These are phyloP conservation scores for Ophiostoma quercus DNA, from an alignment of 2,329 filamentous ascomycete species.

Conservation along the genomic window DNA sequence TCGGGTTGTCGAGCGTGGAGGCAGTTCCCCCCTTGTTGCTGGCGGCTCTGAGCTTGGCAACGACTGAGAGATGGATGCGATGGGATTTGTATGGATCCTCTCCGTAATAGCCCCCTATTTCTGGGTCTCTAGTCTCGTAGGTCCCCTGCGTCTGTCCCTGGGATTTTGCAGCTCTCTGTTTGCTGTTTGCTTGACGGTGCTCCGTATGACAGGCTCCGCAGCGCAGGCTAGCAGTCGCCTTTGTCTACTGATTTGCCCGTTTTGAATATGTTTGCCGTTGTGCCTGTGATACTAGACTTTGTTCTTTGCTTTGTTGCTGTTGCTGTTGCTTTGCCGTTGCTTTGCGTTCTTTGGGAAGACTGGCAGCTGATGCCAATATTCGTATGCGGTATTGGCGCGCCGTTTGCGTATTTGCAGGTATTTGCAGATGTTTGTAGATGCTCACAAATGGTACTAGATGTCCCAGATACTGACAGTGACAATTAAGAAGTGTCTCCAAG, in stretches of 20 bases:
- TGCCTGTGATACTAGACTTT: neutral
- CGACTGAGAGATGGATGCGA: conserved; percentile 6
- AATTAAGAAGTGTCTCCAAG: neutral
- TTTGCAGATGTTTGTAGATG: no score
- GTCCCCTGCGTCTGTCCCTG: conserved; percentile 7
- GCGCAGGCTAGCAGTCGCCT: neutral
- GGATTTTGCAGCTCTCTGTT: neutral
- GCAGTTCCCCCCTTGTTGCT: conserved; percentile 17
- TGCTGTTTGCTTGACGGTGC: neutral
- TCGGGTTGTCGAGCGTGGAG: conserved; percentile 22
- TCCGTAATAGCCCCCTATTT: conserved; percentile 18
- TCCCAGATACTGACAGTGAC: neutral
- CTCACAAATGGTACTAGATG: no score
- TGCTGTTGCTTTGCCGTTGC: neutral
- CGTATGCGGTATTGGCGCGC: neutral
- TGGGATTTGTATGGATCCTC: conserved; percentile 20
- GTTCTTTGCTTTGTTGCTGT: neutral
- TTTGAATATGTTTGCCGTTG: neutral
- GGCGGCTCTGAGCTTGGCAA: conserved; percentile 23
- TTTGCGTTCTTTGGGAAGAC: neutral
- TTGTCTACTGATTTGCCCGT: conserved; percentile 2
- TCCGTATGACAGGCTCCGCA: neutral
- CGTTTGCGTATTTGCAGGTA: no score
- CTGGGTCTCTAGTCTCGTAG: neutral
- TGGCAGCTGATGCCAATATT: neutral